Evolutionary conservation across 1,284 basidiomycete genomes (phyloP).

Genomic region (Moesziomyces globuligerus): DNA sequence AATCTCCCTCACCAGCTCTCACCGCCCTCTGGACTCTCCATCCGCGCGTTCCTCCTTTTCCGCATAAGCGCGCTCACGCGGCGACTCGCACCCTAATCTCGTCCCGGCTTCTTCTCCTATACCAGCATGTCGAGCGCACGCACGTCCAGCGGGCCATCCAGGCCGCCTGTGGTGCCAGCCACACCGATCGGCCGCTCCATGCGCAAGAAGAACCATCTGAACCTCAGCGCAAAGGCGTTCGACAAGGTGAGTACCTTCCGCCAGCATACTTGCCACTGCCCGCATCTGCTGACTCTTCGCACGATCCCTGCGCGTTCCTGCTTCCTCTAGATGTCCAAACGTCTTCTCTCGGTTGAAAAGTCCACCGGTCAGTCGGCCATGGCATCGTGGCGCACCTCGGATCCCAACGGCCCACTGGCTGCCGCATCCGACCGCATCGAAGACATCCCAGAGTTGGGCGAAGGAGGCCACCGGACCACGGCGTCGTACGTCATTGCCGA

Average conservation of each 20-base stretch:
- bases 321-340: constrained; percentile 41
- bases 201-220: constrained; percentile 48
- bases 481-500: constrained; percentile 48
- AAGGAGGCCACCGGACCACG: constrained; percentile 41
- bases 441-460: constrained; percentile 39
- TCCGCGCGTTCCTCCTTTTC: background rate
- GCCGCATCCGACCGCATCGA: constrained; percentile 33
- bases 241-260: constrained; percentile 42
- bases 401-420: constrained; percentile 28
- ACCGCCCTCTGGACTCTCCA: too few species aligned
- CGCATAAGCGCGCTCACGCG: too few species aligned
- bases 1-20: background rate
- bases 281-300: too few species aligned
- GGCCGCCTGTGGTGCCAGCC: constrained; percentile 42
- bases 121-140: constrained; percentile 37
- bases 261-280: too few species aligned
- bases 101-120: background rate
- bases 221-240: constrained; percentile 57
- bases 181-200: constrained; percentile 45
- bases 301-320: background rate
- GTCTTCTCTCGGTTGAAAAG: constrained; percentile 43
- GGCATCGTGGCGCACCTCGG: constrained; percentile 24
- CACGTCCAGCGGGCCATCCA: constrained; percentile 32
- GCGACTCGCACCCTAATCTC: too few species aligned
- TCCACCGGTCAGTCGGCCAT: constrained; percentile 32